phyloP scores from a whole-genome alignment of 2,329 filamentous ascomycete genomes.

The Penicillium occitanis region DNA sequence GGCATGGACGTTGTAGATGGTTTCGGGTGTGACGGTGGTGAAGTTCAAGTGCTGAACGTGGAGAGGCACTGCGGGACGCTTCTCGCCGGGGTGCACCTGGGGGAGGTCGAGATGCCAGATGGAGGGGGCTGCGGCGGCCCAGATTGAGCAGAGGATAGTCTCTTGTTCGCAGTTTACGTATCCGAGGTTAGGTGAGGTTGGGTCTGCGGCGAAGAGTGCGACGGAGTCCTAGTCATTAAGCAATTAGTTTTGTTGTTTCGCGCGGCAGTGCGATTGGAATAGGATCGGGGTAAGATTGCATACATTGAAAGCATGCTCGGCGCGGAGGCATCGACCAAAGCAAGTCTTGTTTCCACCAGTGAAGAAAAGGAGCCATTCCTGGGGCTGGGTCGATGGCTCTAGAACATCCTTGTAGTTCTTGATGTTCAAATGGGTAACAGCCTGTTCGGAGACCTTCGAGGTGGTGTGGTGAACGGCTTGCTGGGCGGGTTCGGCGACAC shows the following conservation, averaged over 20 bases:
- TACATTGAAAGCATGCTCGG: constrained; percentile 55
- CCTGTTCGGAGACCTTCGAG: constrained; percentile 50
- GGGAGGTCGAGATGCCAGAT: constrained; percentile 61
- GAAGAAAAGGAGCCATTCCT: constrained; percentile 61
- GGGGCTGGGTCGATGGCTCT: constrained; percentile 39
- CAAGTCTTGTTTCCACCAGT: constrained; percentile 66
- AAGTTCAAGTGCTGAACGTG: constrained; percentile 58
- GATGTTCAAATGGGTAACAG: constrained; percentile 55
- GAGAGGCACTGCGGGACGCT: constrained; percentile 53
- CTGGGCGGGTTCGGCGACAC: constrained; percentile 34
- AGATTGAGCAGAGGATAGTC: constrained; percentile 59
- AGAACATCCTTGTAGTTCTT: constrained; percentile 59
- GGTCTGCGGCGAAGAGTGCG: constrained; percentile 53
- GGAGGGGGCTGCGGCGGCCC: constrained; percentile 57
- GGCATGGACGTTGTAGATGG: constrained; percentile 58
- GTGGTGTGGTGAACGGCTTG: constrained; percentile 48
- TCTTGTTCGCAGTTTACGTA: constrained; percentile 61
- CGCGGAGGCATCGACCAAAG: constrained; percentile 57
- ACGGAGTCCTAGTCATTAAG: constrained; percentile 50
- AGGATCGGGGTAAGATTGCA: constrained; percentile 23
- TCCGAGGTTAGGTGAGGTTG: constrained; percentile 58
- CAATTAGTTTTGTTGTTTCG: not conserved
- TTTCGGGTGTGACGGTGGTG: constrained; percentile 56
- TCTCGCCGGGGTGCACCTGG: constrained; percentile 52
- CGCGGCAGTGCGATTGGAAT: not conserved